These are phyloP conservation scores for Claviceps pazoutovae DNA, from an alignment of 2,329 filamentous ascomycete genomes.

Conservation along the genomic window DNA sequence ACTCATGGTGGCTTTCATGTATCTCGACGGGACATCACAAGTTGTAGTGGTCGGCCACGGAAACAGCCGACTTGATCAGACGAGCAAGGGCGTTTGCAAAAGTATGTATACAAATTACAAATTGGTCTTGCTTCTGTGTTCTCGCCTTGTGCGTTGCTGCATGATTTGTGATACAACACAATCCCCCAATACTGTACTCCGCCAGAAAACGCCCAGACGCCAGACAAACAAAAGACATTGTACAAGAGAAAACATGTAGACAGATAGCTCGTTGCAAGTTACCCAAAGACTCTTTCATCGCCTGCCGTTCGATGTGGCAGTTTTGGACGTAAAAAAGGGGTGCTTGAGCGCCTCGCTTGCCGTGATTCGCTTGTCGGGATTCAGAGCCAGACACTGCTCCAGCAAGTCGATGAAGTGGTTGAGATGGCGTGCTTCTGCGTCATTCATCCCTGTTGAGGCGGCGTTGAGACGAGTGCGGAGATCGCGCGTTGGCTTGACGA, in stretches of 20 bases:
- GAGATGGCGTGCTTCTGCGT: slow-evolving; percentile 62
- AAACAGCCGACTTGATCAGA: no score
- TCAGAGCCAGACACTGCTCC: slow-evolving; percentile 75
- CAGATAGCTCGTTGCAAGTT: not conserved
- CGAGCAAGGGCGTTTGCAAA: no score
- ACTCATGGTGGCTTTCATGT: no score
- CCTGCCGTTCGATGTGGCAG: not conserved
- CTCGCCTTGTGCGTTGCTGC: no score
- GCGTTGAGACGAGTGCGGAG: slow-evolving; percentile 67
- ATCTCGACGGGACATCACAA: no score
- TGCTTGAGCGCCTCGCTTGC: slow-evolving; percentile 77
- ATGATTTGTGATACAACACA: no score
- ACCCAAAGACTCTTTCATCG: not conserved
- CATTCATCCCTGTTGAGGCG: slow-evolving; percentile 58
- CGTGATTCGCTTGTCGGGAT: slow-evolving; percentile 84
- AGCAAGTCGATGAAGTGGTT: slow-evolving; percentile 76
- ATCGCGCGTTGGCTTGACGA: slow-evolving; percentile 66
- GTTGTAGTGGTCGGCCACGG: no score
- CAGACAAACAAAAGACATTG: not conserved
- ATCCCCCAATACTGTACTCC: no score
- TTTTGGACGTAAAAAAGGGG: slow-evolving; percentile 56
- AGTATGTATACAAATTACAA: no score
- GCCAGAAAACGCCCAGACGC: not conserved
- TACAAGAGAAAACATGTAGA: not conserved
- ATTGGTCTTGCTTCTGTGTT: no score